A percentile compares a stretch with the other conserved stretches of the same genome.
These are phyloP conservation scores for Angomonas ambiguus DNA, from an alignment of 208 protist genomes.

Conservation along the genomic window DNA sequence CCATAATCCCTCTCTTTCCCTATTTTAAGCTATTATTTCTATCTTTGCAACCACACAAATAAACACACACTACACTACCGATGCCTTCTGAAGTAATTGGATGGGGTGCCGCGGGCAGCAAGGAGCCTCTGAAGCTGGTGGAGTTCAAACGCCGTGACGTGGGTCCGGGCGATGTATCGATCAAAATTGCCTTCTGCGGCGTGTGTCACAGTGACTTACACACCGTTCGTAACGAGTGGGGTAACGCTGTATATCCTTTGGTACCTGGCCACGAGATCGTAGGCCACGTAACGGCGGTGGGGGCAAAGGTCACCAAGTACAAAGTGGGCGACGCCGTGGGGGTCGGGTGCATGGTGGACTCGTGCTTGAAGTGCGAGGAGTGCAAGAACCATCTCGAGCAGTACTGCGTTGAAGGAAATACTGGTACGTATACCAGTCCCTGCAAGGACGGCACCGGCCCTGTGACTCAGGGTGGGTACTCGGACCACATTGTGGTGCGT, in stretches of 20 bases:
- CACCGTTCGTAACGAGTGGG: constrained; percentile 56
- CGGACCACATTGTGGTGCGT: constrained; percentile 28
- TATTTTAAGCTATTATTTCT: too few relatives aligned
- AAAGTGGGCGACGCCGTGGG: constrained; percentile 56
- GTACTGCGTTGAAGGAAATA: constrained; percentile 30
- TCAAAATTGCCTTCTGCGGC: constrained; percentile 60
- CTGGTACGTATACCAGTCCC: constrained; percentile 16
- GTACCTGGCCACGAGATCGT: constrained; percentile 55
- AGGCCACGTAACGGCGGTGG: constrained; percentile 20
- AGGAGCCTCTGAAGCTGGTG: constrained; percentile 24
- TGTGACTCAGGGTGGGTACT: constrained; percentile 32
- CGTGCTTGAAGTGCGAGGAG: constrained; percentile 47
- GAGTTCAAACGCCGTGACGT: constrained; percentile 30
- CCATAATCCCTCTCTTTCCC: not conserved
- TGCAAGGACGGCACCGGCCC: constrained; percentile 19
- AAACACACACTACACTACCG: not conserved
- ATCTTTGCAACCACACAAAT: not conserved
- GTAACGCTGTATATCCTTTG: constrained; percentile 30
- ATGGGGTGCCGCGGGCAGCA: constrained; percentile 16
- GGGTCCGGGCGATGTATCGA: constrained; percentile 34
- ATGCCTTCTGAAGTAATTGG: constrained; percentile 7
- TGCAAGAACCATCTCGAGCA: constrained; percentile 43
- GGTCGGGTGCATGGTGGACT: constrained; percentile 61
- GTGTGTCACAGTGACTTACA: constrained; percentile 77
- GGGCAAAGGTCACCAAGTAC: constrained; percentile 42